These are phyloP conservation scores for Sequoia sempervirens DNA, from an alignment of 75 land plant species.

Conservation along the genomic window DNA sequence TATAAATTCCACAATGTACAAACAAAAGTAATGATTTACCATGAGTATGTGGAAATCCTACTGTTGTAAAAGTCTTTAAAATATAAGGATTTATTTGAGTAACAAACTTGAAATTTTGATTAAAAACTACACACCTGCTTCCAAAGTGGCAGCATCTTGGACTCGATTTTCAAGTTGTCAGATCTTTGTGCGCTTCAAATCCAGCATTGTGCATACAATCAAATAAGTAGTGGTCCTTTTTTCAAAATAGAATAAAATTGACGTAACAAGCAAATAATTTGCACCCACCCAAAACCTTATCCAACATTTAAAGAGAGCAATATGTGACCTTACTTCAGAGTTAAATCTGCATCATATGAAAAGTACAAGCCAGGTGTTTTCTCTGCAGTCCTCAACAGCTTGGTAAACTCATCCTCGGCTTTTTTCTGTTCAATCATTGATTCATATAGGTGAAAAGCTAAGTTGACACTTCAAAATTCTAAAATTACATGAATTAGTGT, in stretches of 20 bases:
- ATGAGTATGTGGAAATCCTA: neutral
- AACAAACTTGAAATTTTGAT: neutral
- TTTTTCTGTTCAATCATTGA: slow-evolving; percentile 57
- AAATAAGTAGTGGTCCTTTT: neutral
- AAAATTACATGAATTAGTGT: neutral
- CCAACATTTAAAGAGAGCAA: neutral
- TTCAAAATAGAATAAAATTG: neutral
- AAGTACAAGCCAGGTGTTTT: slow-evolving; percentile 79
- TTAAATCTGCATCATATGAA: slow-evolving; percentile 86
- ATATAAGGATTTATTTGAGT: neutral
- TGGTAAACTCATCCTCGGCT: slow-evolving; percentile 70
- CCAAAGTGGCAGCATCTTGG: slow-evolving; percentile 69
- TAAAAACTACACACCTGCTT: slow-evolving; percentile 43
- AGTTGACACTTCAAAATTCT: neutral
- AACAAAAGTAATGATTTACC: neutral
- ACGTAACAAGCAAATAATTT: neutral
- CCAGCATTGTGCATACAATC: neutral
- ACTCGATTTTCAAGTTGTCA: slow-evolving; percentile 47
- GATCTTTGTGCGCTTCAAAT: slow-evolving; percentile 45
- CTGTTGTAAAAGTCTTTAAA: neutral
- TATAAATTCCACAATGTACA: neutral
- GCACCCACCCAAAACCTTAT: neutral
- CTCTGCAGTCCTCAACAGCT: slow-evolving; percentile 64
- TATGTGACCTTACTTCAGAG: slow-evolving; percentile 51
- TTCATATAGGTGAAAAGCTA: neutral